phyloP scores from a whole-genome alignment of 2,329 filamentous ascomycete genomes.

The Phyllosticta citribraziliensis region DNA sequence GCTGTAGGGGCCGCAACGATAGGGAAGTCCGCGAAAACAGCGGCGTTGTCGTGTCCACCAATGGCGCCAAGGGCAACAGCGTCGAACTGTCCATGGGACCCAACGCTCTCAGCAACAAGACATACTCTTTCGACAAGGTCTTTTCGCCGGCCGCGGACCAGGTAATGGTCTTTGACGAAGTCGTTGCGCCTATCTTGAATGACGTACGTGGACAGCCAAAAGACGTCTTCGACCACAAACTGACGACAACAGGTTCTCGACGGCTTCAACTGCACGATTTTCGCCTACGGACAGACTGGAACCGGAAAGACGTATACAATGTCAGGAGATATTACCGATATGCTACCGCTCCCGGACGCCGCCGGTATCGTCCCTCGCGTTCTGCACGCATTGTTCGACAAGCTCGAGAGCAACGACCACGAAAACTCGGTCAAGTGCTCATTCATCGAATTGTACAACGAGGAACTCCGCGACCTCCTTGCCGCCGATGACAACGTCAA shows the following conservation, averaged over 20 bases:
- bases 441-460: conserved; percentile 97
- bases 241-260: conserved; percentile 61
- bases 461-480: conserved; percentile 85
- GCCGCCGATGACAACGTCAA: conserved; percentile 73
- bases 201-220: conserved; percentile 49
- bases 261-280: conserved; percentile 97
- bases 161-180: conserved; percentile 87
- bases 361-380: conserved; percentile 94
- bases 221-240: neutral
- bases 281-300: conserved; percentile 95
- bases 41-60: conserved; percentile 78
- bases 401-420: conserved; percentile 62
- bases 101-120: conserved; percentile 87
- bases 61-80: conserved; percentile 75
- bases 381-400: conserved; percentile 75
- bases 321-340: conserved; percentile 94
- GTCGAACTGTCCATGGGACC: conserved; percentile 88
- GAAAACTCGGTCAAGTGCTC: conserved; percentile 95
- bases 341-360: conserved; percentile 77
- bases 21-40: conserved; percentile 92
- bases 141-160: conserved; percentile 94
- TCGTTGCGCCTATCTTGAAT: conserved; percentile 83
- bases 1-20: conserved; percentile 85
- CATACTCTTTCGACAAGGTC: conserved; percentile 93
- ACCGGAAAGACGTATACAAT: conserved; percentile 99